Conservation (phyloP, 768 basidiomycete genomes). For the Suillus brevipes region DNA sequence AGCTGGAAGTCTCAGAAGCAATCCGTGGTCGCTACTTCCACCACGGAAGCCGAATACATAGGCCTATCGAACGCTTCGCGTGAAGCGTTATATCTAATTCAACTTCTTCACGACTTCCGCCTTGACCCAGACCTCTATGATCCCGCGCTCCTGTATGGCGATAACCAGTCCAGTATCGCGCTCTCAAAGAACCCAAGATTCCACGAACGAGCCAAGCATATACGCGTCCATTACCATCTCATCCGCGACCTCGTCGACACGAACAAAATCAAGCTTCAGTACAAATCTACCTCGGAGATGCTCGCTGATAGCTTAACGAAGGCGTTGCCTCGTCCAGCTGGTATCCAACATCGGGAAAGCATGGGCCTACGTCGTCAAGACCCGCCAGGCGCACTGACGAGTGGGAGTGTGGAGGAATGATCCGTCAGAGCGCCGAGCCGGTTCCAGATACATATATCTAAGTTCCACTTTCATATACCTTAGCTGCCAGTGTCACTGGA, state of each 20-base stretch:
- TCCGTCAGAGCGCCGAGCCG: no score
- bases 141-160: constrained; percentile 21
- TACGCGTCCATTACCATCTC: constrained; percentile 33
- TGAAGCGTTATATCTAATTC: neutral
- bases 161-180: constrained; percentile 33
- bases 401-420: neutral
- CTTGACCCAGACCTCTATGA: neutral
- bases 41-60: neutral
- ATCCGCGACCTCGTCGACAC: constrained; percentile 13
- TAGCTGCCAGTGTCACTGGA: no score
- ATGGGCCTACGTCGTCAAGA: neutral
- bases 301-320: neutral
- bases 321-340: neutral
- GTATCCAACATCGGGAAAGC: neutral
- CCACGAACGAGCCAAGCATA: constrained; percentile 36
- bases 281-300: neutral
- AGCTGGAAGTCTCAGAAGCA: constrained; percentile 1
- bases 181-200: constrained; percentile 26
- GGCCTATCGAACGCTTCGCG: neutral
- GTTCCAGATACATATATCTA: no score
- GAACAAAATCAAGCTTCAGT: neutral
- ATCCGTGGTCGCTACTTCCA: neutral
- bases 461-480: no score
- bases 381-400: neutral
- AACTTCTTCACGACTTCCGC: constrained; percentile 19